Conservation (phyloP, 2,329 filamentous ascomycete species). For the Fusarium gaditjirri region DNA sequence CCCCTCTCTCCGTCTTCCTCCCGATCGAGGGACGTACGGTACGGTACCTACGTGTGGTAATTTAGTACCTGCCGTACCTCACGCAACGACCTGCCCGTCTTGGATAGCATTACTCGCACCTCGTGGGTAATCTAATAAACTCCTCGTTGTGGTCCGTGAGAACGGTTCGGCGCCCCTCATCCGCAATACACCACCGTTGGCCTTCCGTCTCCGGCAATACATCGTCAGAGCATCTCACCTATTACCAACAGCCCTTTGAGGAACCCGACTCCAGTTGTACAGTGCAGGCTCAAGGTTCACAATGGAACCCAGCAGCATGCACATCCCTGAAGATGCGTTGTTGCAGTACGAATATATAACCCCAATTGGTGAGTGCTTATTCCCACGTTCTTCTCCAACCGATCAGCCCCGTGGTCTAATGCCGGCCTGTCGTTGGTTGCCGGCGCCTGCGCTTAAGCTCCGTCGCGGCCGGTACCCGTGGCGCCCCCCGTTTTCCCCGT, state of each 20-base stretch:
- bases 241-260: slow-evolving; percentile 19
- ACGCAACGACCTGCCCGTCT: slow-evolving; percentile 45
- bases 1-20: slow-evolving; percentile 36
- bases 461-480: slow-evolving; percentile 42
- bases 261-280: slow-evolving; percentile 37
- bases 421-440: slow-evolving; percentile 58
- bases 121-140: slow-evolving; percentile 18
- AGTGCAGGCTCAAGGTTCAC: slow-evolving; percentile 29
- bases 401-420: slow-evolving; percentile 61
- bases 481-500: slow-evolving; percentile 41
- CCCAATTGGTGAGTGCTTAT: slow-evolving; percentile 64
- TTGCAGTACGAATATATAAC: slow-evolving; percentile 58
- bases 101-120: slow-evolving; percentile 34
- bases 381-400: slow-evolving; percentile 50
- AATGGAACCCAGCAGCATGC: slow-evolving; percentile 56
- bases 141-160: slow-evolving; percentile 20
- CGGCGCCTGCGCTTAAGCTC: slow-evolving; percentile 41
- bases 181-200: slow-evolving; percentile 22
- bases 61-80: slow-evolving; percentile 13
- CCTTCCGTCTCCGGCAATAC: slow-evolving; percentile 27
- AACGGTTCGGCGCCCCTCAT: slow-evolving; percentile 24
- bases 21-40: slow-evolving; percentile 16
- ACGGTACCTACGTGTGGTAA: slow-evolving; percentile 7
- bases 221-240: slow-evolving; percentile 26
- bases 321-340: slow-evolving; percentile 58